A percentile compares a stretch with the other conserved stretches of the same genome.
Evolutionary conservation across 345 rosid genomes (phyloP).

Genomic region (Populus alba): DNA sequence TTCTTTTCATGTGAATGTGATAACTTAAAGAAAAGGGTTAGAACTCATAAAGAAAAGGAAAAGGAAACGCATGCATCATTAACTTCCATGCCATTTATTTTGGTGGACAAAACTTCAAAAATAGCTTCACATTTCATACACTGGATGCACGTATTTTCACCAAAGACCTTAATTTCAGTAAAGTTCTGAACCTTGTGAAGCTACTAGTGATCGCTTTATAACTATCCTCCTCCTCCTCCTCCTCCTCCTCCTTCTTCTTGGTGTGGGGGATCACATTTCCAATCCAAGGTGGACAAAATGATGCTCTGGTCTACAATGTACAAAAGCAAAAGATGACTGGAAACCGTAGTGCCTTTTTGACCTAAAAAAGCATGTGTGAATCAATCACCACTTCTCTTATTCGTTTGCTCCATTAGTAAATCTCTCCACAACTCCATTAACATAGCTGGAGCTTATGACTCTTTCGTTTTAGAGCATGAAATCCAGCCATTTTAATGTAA

Average conservation of each 20-base stretch:
- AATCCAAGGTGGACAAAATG: slow-evolving; percentile 14
- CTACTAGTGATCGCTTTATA: neutral
- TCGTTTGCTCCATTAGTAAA: neutral
- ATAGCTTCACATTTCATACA: no score
- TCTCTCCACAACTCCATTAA: no score
- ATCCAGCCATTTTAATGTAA: no score
- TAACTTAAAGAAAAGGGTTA: neutral
- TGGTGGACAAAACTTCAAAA: no score
- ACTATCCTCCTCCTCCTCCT: neutral
- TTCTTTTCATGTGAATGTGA: slow-evolving; percentile 15
- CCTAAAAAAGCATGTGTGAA: slow-evolving; percentile 3
- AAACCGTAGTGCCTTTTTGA: slow-evolving; percentile 11
- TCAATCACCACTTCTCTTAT: neutral
- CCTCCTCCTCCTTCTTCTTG: neutral
- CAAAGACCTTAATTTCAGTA: slow-evolving; percentile 13
- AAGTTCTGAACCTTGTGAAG: slow-evolving; percentile 7
- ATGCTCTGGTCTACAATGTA: slow-evolving; percentile 20
- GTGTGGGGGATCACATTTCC: slow-evolving; percentile 17
- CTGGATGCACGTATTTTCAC: neutral
- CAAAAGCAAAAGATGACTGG: slow-evolving; percentile 26
- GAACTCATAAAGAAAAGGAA: neutral
- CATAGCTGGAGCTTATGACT: no score
- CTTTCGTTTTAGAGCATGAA: no score
- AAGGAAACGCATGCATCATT: neutral
- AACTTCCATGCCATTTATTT: no score